Evolutionary conservation across 2,329 filamentous ascomycete species (phyloP).

Genomic region (Xylaria hypoxylon): DNA sequence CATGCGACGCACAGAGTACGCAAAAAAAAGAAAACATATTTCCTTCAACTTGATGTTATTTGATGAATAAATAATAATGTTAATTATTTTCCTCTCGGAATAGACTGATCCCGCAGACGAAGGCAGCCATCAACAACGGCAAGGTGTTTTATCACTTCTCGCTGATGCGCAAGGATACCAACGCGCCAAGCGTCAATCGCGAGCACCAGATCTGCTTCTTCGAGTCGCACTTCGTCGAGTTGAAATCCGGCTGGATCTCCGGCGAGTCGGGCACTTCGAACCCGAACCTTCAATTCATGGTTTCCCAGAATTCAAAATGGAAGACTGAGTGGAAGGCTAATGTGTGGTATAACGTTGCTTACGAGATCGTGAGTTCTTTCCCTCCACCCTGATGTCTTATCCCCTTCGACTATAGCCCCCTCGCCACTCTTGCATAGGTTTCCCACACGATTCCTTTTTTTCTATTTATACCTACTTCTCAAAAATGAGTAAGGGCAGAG

Average conservation of each 20-base stretch:
- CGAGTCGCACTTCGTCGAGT: conserved; percentile 80
- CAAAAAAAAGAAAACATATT: not conserved
- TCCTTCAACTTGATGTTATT: not conserved
- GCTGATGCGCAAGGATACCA: conserved; percentile 68
- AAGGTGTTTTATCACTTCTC: conserved; percentile 80
- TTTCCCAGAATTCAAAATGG: conserved; percentile 72
- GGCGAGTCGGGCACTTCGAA: conserved; percentile 60
- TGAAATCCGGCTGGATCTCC: conserved; percentile 75
- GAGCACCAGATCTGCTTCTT: conserved; percentile 76
- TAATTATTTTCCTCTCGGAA: not conserved
- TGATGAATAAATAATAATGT: not conserved
- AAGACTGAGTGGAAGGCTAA: conserved; percentile 69
- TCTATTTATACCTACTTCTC: not conserved
- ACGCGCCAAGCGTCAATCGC: conserved; percentile 69
- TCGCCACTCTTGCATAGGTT: not conserved
- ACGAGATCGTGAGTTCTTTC: conserved; percentile 65
- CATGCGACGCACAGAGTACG: conserved; percentile 75
- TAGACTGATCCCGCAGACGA: conserved; percentile 76
- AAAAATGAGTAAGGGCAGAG: not conserved
- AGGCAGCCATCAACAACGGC: conserved; percentile 71
- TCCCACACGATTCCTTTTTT: not conserved
- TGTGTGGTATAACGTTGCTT: conserved; percentile 81
- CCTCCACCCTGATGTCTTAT: not conserved
- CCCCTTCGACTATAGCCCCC: not conserved
- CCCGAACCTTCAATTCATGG: conserved; percentile 73